Percentiles rank a stretch among this genome's conserved stretches.
Evolutionary conservation across 2,329 filamentous ascomycete species (phyloP).

Genomic region (Cladosporium sp.): DNA sequence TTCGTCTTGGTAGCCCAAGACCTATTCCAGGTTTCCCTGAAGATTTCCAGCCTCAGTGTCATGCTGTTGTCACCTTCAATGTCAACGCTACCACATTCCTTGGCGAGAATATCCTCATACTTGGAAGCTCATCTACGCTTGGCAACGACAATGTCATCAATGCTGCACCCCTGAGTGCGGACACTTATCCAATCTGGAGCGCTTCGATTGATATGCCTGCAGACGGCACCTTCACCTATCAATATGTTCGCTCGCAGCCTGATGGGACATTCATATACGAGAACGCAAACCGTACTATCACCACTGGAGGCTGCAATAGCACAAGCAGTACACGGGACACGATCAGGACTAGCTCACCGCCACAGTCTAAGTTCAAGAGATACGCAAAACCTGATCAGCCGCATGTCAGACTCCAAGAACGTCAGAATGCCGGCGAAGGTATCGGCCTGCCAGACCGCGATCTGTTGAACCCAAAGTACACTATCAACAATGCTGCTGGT

Average conservation of each 20-base stretch:
- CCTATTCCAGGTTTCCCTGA: constrained; percentile 65
- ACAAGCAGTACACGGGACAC: constrained; percentile 23
- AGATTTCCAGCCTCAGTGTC: constrained; percentile 58
- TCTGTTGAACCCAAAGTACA: constrained; percentile 61
- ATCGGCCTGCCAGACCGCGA: constrained; percentile 59
- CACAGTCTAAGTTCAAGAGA: constrained; percentile 23
- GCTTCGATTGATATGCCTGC: constrained; percentile 30
- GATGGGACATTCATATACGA: constrained; percentile 32
- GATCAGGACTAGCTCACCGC: constrained; percentile 29
- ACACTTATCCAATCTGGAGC: constrained; percentile 33
- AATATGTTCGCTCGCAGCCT: constrained; percentile 29
- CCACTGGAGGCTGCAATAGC: constrained; percentile 28
- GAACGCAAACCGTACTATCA: constrained; percentile 27
- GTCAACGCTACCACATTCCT: constrained; percentile 31
- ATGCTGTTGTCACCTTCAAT: constrained; percentile 30
- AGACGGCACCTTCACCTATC: constrained; percentile 28
- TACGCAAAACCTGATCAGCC: background rate
- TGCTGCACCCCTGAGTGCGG: constrained; percentile 26
- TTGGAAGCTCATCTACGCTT: constrained; percentile 30
- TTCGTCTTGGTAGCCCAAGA: constrained; percentile 58
- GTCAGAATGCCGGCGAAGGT: constrained; percentile 12
- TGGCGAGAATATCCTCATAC: constrained; percentile 34
- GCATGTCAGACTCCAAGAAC: background rate
- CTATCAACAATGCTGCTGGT: constrained; percentile 59
- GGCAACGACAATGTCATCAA: constrained; percentile 25